Evolutionary conservation across 2,329 filamentous ascomycete genomes (phyloP), one percentile per base, ranked within the genome.

Genomic region (Fusarium chuoi): DNA sequence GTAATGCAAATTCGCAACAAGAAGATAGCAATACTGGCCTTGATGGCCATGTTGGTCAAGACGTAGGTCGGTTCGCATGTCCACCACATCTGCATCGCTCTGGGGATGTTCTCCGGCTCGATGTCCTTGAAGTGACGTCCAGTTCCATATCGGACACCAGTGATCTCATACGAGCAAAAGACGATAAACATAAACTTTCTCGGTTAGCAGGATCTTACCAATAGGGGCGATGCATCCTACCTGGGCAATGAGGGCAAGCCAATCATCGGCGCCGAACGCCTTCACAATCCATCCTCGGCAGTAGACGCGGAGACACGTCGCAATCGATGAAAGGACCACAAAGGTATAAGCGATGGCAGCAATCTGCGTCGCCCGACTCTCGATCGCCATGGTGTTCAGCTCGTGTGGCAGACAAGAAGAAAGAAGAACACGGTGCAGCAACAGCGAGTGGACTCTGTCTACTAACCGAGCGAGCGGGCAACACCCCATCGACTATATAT

Each of bases 31-130:
- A 85, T 83, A 59, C 80, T 83, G 58, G 82, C 74, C 75, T 84
- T 84, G 42, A 84, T 77, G 6, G 82, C 79, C 76, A 78, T 78
- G 51, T 75, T 73, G 15, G 75, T 58, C 39, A 84, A 62, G 30
- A 85, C 81, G 65, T 85, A 85, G 35, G 83, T 77, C 1, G 82
- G 79, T 62, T 85, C 84, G 56, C 84, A 84, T n/a, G 81, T 80
- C 81, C 83, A 85, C 79, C 81, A 81, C 75, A 78, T 81, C 78
- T 81, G 78, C 74, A 82, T 78, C 8, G 81, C 80, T 35, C 66
- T 76, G 30, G 76, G 71, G 18, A 76, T 65, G 13, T 78, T 20
- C 20, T 51, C 41, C 4, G 26, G 35, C 5, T 11, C 17, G 1
- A 69, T 69, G 12, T 69, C 48, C n/a, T 35, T 54, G 33, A 64